Base-by-base conservation (phyloP, 495 filamentous ascomycete species). In the Hypoxylon fuscum region DNA sequence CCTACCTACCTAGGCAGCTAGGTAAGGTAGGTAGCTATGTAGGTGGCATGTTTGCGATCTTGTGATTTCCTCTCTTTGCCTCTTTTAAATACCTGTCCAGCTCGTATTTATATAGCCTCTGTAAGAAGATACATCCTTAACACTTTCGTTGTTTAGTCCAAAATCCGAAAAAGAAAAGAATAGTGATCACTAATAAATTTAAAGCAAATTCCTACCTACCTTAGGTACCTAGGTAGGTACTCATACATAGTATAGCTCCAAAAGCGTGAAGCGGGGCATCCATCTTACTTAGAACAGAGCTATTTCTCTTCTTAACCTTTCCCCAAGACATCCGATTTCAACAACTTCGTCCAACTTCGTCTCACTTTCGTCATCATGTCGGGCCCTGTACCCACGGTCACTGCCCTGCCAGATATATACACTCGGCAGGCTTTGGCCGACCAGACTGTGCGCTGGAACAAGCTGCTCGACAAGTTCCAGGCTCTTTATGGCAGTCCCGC, bases 391-490 rank as follows among this genome's bases (percentile, higher is more conserved):
- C 86, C 87, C 23, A 74, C 83, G 34, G 81, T 85, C 22, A 79
- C 74, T 48, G 81, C 85, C 1, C 74, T 92, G 52, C 68, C 79
- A 35, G 84, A 89, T 48, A 87, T 93, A 63, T 94, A 94, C 70
- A 85, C 88, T 1, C 71, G 79, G 22, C 85, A 88, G 71, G 82
- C 83, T 11, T 53, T 89, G 11, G 64, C 72, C 15, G 62, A 70
- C 5, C 87, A 94, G 64, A 79, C 68, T 35, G 71, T 75, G 46
- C 82, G 95, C 70, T 98, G 92, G 88, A 81, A 88, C 34, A 75
- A 71, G 20, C 84, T 98, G 12, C 75, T 93, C 23, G 75, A 79
- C 31, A 83, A 83, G 55, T 98, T 98, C 74, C 76, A 87, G 66
- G 78, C 86, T 57, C 77, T 71, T n/a, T 97, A 93, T 76, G 86